Conservation (phyloP, 2,329 filamentous ascomycete genomes). For the Aspergillus fijiensis region DNA sequence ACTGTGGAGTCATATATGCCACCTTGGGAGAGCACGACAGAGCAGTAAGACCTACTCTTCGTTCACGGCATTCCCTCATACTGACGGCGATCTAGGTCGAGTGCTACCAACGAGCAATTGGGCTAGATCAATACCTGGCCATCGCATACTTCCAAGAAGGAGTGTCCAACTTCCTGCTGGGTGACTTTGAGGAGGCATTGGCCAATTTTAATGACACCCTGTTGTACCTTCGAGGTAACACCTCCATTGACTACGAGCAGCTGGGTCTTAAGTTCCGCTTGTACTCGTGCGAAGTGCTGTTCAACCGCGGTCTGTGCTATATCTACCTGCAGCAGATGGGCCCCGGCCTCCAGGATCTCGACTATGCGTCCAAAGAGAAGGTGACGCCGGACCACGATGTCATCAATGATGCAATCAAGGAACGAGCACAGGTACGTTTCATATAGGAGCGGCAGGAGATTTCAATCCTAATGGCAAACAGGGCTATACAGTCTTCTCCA, state of each 20-base stretch:
- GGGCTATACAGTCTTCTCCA: conserved; percentile 98
- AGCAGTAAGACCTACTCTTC: conserved; percentile 63
- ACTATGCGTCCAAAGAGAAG: conserved; percentile 91
- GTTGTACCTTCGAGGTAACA: conserved; percentile 90
- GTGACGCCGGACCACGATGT: conserved; percentile 95
- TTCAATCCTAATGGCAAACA: conserved; percentile 37
- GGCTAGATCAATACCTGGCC: conserved; percentile 90
- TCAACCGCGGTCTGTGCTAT: conserved; percentile 95
- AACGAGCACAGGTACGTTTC: conserved; percentile 75
- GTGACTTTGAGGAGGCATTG: conserved; percentile 94
- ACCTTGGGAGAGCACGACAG: conserved; percentile 94
- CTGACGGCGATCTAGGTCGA: conserved; percentile 66
- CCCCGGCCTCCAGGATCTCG: conserved; percentile 84
- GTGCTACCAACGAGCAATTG: conserved; percentile 88
- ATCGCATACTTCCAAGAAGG: conserved; percentile 98
- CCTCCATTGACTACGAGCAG: conserved; percentile 97
- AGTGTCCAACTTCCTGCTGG: conserved; percentile 94
- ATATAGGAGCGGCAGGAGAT: neutral
- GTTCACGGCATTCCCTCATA: neutral
- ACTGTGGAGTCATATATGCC: conserved; percentile 95
- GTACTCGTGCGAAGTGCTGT: conserved; percentile 95
- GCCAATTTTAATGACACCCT: conserved; percentile 99
- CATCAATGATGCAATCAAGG: conserved; percentile 92
- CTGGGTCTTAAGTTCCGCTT: conserved; percentile 92
- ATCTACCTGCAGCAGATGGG: conserved; percentile 94